Base-by-base conservation (phyloP, 352 stramenopile species). In the Globisporangium cederbergense region DNA sequence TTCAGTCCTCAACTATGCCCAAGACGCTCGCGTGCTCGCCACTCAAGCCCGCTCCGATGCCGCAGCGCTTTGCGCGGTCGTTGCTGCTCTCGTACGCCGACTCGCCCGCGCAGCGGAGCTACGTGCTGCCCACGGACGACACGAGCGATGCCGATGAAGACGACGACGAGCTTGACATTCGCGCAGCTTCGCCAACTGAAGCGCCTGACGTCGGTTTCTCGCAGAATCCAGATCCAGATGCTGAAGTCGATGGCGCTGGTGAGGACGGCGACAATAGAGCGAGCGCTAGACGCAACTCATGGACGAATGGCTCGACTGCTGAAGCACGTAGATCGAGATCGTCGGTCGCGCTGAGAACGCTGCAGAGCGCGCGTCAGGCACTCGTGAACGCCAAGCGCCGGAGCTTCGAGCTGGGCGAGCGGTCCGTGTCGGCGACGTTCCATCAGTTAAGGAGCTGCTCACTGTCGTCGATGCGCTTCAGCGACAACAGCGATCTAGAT, bases 81-180 rank as follows among this genome's bases (percentile, higher is more conserved):
- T 32, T 60, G 14, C 49, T 55, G 22, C 28, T 55, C 49, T 55
- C 49, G 49, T 55, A 55, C 49, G 11, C 30, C 22, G 49, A 55
- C 22, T 55, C 49, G 25, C 49, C 49, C 14, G 30, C 14, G 25
- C 49, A 55, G 25, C 25, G 30, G 49, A 38, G 49, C 25, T 55
- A 55, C 25, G 49, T 55, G 49, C 28, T 38, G 20, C 2, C 25
- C 22, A 11, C 49, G 20, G 49, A 54, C 3, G 49, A 11, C 3
- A 22, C 11, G 10, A 55, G 49, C 49, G 49, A 55, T 25, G 28
- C 49, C 4, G 49, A 55, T 20, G 28, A n/a, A 16, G 49, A 30
- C 5, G 49, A 55, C 22, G 49, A 55, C 25, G 28, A 49, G 43
- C 14, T 49, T 18, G 43, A 49, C 43, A 25, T 49, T 14, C 14